phyloP scores from a whole-genome alignment of 2,329 filamentous ascomycete species.

The Cercospora nicotianae region DNA sequence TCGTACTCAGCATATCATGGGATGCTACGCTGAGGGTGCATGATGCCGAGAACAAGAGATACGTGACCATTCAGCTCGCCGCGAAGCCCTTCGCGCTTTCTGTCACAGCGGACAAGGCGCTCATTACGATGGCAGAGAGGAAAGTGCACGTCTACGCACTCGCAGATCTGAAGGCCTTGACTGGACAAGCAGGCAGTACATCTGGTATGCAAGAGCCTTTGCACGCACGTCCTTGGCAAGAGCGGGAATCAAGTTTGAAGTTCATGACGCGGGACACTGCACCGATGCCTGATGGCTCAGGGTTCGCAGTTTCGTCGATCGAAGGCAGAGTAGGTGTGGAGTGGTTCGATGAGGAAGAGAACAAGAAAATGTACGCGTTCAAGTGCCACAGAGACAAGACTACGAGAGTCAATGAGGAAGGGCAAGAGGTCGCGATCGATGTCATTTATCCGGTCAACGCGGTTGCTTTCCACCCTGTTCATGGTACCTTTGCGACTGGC shows the following conservation, averaged over 20 bases:
- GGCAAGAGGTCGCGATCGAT: conserved; percentile 62
- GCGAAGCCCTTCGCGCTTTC: conserved; percentile 87
- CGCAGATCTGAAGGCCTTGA: conserved; percentile 60
- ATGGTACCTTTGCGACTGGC: conserved; percentile 83
- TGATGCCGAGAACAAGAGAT: conserved; percentile 49
- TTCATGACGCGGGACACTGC: conserved; percentile 92
- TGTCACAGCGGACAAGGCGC: conserved; percentile 76
- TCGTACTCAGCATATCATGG: conserved; percentile 91
- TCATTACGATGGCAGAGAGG: conserved; percentile 92
- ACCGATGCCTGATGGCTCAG: conserved; percentile 94
- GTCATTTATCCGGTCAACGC: conserved; percentile 91
- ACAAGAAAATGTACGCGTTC: conserved; percentile 95
- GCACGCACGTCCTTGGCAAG: conserved; percentile 71
- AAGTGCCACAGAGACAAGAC: conserved; percentile 88
- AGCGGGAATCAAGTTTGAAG: conserved; percentile 88
- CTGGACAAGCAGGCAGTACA: conserved; percentile 46
- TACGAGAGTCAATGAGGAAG: conserved; percentile 56
- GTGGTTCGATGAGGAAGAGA: conserved; percentile 94
- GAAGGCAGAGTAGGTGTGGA: conserved; percentile 95
- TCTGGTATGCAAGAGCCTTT: conserved; percentile 19
- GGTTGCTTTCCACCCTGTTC: conserved; percentile 78
- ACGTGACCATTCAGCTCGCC: conserved; percentile 62
- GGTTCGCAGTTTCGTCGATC: conserved; percentile 89
- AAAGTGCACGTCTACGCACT: conserved; percentile 96
- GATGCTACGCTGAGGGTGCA: conserved; percentile 88